These are phyloP conservation scores for Setaria viridis DNA, from an alignment of 202 grass and related monocot genomes.

Conservation along the genomic window DNA sequence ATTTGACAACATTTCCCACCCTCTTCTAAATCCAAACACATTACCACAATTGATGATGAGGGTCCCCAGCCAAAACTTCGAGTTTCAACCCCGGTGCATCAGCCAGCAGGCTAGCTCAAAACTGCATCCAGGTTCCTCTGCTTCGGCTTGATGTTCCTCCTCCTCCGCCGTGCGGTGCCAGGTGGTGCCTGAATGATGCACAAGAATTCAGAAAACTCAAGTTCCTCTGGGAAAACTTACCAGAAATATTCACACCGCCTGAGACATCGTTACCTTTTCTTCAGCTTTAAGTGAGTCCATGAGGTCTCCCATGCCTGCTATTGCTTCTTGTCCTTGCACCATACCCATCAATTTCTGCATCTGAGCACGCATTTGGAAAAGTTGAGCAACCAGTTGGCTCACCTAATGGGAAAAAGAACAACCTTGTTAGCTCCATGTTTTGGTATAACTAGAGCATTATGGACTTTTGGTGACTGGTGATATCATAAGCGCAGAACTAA, in stretches of 20 bases:
- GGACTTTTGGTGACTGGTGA: not conserved
- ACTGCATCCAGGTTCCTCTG: constrained; percentile 50
- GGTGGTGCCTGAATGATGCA: constrained; percentile 72
- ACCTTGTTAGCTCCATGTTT: constrained; percentile 17
- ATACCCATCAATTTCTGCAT: constrained; percentile 97
- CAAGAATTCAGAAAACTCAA: not conserved
- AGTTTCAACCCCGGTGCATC: not conserved
- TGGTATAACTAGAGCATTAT: constrained; percentile 20
- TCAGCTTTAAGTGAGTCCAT: constrained; percentile 82
- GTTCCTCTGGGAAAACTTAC: not conserved
- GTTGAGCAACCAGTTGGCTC: constrained; percentile 84
- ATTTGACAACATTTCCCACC: not conserved
- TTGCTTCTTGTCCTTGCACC: constrained; percentile 87
- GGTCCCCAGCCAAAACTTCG: not conserved
- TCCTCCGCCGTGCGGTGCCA: constrained; percentile 82
- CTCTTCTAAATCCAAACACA: not conserved
- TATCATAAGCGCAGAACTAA: constrained; percentile 14
- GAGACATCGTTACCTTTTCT: constrained; percentile 58
- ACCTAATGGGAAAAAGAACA: constrained; percentile 60
- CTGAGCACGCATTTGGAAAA: constrained; percentile 91
- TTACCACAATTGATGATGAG: no score
- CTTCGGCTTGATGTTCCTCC: constrained; percentile 39
- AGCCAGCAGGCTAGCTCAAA: constrained; percentile 38
- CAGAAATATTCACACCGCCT: not conserved
- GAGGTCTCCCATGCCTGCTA: constrained; percentile 82